A percentile compares a stretch with the other conserved stretches of the same genome.
These are phyloP conservation scores for Penicillium canescens DNA, from an alignment of 495 filamentous ascomycete species.

Conservation along the genomic window DNA sequence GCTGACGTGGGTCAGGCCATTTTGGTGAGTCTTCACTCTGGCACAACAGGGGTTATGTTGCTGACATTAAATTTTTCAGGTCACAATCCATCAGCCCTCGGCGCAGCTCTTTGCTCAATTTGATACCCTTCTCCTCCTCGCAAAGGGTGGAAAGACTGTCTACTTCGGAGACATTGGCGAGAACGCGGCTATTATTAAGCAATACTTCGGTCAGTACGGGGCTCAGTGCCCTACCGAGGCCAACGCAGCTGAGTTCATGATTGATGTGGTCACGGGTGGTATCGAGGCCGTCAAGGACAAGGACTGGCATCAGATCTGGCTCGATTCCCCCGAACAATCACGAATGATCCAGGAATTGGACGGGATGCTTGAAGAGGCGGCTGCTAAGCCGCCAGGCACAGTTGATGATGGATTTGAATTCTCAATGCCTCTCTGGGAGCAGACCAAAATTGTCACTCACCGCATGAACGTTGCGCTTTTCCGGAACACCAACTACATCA, in stretches of 20 bases:
- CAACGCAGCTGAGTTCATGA: slow-evolving; percentile 90
- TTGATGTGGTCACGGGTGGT: slow-evolving; percentile 67
- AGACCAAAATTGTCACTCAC: slow-evolving; percentile 56
- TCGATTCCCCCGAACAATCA: slow-evolving; percentile 52
- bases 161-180: slow-evolving; percentile 69
- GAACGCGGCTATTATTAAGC: slow-evolving; percentile 49
- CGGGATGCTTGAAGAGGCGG: slow-evolving; percentile 46
- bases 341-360: slow-evolving; percentile 53
- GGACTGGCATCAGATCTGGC: slow-evolving; percentile 68
- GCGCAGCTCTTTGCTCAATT: slow-evolving; percentile 72
- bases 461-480: slow-evolving; percentile 62
- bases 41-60: neutral
- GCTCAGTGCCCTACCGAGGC: slow-evolving; percentile 71
- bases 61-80: neutral
- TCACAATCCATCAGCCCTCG: slow-evolving; percentile 78
- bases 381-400: slow-evolving; percentile 30
- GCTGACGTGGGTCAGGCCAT: slow-evolving; percentile 69
- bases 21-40: slow-evolving; percentile 28
- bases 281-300: slow-evolving; percentile 33
- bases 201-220: slow-evolving; percentile 79
- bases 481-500: slow-evolving; percentile 63
- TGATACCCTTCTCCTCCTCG: slow-evolving; percentile 68
- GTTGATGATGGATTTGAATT: slow-evolving; percentile 50
- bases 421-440: slow-evolving; percentile 56
- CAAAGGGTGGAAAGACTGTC: slow-evolving; percentile 66